Base-by-base conservation (phyloP, 306 rosid species). In the Arachis stenosperma region DNA sequence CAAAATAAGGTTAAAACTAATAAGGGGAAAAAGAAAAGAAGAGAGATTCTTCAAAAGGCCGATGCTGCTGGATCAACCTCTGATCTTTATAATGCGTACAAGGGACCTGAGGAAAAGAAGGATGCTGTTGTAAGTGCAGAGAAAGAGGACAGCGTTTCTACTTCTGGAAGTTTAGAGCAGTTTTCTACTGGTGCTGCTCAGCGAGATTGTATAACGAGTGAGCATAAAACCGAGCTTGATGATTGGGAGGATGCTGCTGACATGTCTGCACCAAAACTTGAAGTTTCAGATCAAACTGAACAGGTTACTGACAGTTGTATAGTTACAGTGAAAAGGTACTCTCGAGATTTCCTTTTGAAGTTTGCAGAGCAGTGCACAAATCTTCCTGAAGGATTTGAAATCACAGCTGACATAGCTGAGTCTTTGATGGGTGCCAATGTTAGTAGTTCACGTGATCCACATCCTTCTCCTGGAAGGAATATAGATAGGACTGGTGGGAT, bases 181-280 rank as follows among this genome's bases (percentile, higher is more conserved):
- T 79, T 79, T 41, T 72, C 82, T 40, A 15, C 62, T 40, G 83
- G 82, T 79, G 73, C 69, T 47, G 54, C 83, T 67, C 78, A 73
- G 72, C 83, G 65, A 48, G 88, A 82, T 70, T 65, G 75, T 71
- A 39, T 41, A 1, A 61, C 56, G 30, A 58, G 69, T 29, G 88
- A 86, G 60, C 77, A 81, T 73, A 92, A 91, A 86, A 77, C 73
- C 13, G 98, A 94, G 78, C 96, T 90, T 8, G 97, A 92, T 60
- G 92, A 92, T 74, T 95, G 99, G 99, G 99, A 95, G 89, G 98
- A 91, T 78, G 98, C 92, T 15, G 96, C 96, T 60, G 96, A 95
- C 75, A 75, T 89, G 69, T 87, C 97, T 37, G 78, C 90, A 11
- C 88, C 96, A 12, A 86, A 92, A 73, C 67, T 92, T 73, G 90